Evolutionary conservation across 352 stramenopile species (phyloP).

Genomic region (Pythium sukuiense): DNA sequence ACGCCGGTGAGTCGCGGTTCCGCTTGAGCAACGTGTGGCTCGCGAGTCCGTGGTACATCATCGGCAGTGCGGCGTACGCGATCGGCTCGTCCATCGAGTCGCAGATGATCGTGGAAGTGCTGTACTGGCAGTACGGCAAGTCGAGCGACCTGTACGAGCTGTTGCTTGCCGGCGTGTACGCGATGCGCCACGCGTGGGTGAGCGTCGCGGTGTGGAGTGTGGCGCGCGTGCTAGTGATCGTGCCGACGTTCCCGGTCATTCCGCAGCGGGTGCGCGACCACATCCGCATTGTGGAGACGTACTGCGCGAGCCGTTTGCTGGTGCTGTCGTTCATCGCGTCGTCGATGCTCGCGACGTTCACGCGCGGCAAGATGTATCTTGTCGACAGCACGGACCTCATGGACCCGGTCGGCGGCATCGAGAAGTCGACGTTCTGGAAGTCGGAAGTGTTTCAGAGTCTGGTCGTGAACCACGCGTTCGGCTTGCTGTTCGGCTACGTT

Average conservation of each 20-base stretch:
- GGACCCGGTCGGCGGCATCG: conserved; percentile 5
- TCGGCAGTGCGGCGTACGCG: conserved; percentile 21
- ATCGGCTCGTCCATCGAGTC: conserved; percentile 25
- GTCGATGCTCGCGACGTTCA: neutral
- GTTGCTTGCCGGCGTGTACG: conserved; percentile 21
- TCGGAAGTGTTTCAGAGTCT: conserved; percentile 10
- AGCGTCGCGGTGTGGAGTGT: conserved; percentile 19
- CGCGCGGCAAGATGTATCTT: conserved; percentile 7
- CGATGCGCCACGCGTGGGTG: conserved; percentile 26
- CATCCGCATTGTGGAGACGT: conserved; percentile 4
- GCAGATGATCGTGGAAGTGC: conserved; percentile 25
- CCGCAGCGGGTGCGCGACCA: conserved; percentile 3
- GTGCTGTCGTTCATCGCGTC: conserved; percentile 7
- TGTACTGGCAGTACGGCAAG: conserved; percentile 24
- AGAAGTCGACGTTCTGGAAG: conserved; percentile 8
- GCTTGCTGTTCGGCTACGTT: conserved; percentile 4
- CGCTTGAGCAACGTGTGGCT: conserved; percentile 26
- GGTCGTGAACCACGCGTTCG: conserved; percentile 2
- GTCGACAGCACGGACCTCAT: neutral
- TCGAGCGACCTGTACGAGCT: conserved; percentile 16
- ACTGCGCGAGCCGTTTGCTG: conserved; percentile 2
- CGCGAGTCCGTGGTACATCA: conserved; percentile 23
- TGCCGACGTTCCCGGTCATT: neutral
- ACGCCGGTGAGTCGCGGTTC: conserved; percentile 11
- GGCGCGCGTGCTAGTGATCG: neutral